Conservation (phyloP, 306 rosid species). For the Ziziphus jujuba region DNA sequence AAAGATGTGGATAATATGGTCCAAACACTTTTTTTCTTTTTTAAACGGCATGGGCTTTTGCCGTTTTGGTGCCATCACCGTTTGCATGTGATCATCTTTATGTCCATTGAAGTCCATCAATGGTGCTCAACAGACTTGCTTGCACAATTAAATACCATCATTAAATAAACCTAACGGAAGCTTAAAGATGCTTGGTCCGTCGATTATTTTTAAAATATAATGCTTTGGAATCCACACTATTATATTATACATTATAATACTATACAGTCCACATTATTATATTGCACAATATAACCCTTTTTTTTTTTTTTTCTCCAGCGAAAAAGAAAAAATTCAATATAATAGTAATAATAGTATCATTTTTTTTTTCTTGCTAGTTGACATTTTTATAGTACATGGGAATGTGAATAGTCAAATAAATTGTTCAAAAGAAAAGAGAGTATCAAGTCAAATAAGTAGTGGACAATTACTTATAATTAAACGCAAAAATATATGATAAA, state of each 20-base stretch:
- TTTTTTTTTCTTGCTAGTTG: not conserved
- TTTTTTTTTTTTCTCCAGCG: no score
- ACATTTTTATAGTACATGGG: not conserved
- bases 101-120: not conserved
- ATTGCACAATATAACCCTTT: no score
- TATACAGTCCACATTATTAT: no score
- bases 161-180: not conserved
- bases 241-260: no score
- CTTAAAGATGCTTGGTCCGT: not conserved
- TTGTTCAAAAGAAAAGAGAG: not conserved
- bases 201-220: not conserved
- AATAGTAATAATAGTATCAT: not conserved
- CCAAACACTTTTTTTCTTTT: no score
- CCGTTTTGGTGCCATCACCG: no score
- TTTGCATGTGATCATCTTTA: no score
- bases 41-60: no score
- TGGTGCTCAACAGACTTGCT: not conserved
- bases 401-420: not conserved
- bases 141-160: not conserved
- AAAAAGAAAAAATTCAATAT: not conserved
- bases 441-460: conserved; percentile 7
- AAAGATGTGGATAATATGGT: no score
- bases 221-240: conserved; percentile 1
- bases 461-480: conserved; percentile 1
- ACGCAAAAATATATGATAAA: not conserved